Percentiles rank a stretch among this genome's conserved stretches.
These are phyloP conservation scores for Starmerella floricola DNA, from an alignment of 805 yeast genomes.

Conservation along the genomic window DNA sequence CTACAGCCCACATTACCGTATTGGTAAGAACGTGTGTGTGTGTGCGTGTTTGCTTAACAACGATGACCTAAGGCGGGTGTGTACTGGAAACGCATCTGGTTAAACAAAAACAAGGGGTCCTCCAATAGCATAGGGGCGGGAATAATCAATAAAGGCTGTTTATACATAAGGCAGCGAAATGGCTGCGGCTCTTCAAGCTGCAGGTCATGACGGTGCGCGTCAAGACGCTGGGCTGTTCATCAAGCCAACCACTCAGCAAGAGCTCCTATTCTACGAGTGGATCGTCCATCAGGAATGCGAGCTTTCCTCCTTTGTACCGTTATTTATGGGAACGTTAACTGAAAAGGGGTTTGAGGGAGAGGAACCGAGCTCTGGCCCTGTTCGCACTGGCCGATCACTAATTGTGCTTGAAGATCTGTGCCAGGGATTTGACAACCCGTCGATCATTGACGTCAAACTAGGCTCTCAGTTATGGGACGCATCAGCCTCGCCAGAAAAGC, in stretches of 20 bases:
- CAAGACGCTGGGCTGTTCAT: conserved; percentile 56
- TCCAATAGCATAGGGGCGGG: too few relatives aligned
- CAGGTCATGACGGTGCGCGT: conserved; percentile 81
- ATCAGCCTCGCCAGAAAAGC: conserved; percentile 46
- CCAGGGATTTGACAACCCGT: conserved; percentile 50
- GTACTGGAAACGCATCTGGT: too few relatives aligned
- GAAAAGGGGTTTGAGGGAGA: conserved; percentile 14
- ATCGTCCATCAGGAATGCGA: conserved; percentile 18
- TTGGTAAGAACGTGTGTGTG: too few relatives aligned
- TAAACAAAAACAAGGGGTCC: too few relatives aligned
- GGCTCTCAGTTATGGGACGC: conserved; percentile 61
- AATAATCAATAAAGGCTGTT: neutral
- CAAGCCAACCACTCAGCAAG: conserved; percentile 54
- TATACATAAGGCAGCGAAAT: neutral
- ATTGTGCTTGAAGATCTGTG: conserved; percentile 63
- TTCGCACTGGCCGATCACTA: conserved; percentile 18
- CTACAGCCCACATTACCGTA: too few relatives aligned
- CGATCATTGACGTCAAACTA: conserved; percentile 70
- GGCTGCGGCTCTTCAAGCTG: conserved; percentile 47
- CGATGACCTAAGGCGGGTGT: too few relatives aligned
- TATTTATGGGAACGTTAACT: conserved; percentile 46
- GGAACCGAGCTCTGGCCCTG: too few relatives aligned
- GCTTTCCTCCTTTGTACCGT: conserved; percentile 37
- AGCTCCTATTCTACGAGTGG: conserved; percentile 58
- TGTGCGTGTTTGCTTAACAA: too few relatives aligned